Conservation (phyloP, 257 asterid species). For the Gynochthodes officinalis region DNA sequence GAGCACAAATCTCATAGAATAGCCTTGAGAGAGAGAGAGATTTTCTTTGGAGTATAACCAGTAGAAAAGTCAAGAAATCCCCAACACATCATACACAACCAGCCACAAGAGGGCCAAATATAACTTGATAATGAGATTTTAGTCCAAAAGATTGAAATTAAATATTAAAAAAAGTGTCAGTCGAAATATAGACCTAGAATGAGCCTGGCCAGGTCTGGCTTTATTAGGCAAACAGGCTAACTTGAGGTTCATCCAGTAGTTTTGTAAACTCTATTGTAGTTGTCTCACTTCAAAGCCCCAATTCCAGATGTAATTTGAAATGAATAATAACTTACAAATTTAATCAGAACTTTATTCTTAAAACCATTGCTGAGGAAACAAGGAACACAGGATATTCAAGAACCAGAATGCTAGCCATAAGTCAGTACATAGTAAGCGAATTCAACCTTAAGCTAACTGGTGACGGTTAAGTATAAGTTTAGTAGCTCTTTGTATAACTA, state of each 20-base stretch:
- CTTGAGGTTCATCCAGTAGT: background rate
- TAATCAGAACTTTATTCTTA: background rate
- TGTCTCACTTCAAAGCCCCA: constrained; percentile 2
- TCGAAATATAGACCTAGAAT: background rate
- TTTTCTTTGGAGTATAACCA: background rate
- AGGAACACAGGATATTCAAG: background rate
- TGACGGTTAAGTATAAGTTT: background rate
- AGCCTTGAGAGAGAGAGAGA: background rate
- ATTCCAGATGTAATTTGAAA: background rate
- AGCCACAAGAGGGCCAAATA: background rate
- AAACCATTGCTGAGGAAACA: background rate
- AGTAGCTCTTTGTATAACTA: background rate
- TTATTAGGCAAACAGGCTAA: background rate
- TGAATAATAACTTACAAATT: background rate
- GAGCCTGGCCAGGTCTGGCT: background rate
- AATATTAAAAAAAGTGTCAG: background rate
- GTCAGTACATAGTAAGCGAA: background rate
- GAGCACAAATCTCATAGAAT: constrained; percentile 14
- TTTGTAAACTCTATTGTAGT: background rate
- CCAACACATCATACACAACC: background rate
- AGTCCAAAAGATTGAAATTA: background rate
- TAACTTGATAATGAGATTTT: background rate
- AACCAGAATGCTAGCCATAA: background rate
- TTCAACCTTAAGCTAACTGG: background rate
- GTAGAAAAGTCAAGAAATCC: background rate